phyloP scores from a whole-genome alignment of 768 basidiomycete genomes.

The Mycena leptocephala region DNA sequence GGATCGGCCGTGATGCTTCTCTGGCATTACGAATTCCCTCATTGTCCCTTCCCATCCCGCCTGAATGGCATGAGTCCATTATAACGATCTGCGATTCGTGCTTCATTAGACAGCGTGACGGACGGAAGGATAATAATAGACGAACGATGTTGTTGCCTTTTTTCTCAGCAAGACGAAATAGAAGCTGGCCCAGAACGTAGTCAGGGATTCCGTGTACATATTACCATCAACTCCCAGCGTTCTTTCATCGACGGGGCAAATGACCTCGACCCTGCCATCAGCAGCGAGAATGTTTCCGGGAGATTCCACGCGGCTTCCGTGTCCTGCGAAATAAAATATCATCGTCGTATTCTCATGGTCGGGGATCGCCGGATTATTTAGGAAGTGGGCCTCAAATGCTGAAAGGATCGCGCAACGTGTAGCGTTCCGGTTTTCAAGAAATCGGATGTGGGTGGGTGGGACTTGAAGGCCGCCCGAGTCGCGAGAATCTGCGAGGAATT shows the following conservation, averaged over 20 bases:
- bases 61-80: constrained; percentile 13
- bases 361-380: background rate
- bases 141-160: constrained; percentile 20
- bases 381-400: background rate
- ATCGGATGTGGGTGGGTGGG: background rate
- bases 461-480: background rate
- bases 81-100: background rate
- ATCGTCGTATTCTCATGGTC: background rate
- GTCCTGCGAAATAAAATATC: constrained; percentile 8
- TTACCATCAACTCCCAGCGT: background rate
- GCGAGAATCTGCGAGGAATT: background rate
- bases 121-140: no score
- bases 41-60: constrained; percentile 7
- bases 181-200: constrained; percentile 6
- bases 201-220: constrained; percentile 22
- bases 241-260: background rate
- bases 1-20: background rate
- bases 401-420: background rate
- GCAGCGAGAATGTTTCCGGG: background rate
- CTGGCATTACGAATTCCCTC: background rate
- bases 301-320: background rate
- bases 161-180: background rate
- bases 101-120: no score
- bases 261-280: background rate
- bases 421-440: background rate